Evolutionary conservation across 495 filamentous ascomycete genomes (phyloP).

Genomic region (Lentithecium fluviatile): DNA sequence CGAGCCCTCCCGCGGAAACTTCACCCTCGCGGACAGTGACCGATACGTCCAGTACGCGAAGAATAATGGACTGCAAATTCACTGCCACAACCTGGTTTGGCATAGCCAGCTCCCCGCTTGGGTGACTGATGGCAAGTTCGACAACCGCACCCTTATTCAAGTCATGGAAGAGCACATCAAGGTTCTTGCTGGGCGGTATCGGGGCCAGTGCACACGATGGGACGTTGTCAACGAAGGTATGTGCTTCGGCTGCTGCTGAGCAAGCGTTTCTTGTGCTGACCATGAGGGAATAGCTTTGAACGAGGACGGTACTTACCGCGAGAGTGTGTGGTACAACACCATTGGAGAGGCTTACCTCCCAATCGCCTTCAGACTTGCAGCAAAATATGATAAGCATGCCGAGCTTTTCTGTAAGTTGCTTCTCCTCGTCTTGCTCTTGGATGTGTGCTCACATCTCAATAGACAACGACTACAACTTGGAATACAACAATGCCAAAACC

Average conservation of each 20-base stretch:
- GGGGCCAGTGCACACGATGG: neutral
- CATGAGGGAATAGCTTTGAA: conserved; percentile 44
- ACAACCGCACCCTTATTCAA: neutral
- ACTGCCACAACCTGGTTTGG: conserved; percentile 4
- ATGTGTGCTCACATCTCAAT: too few relatives aligned
- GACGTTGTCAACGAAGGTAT: conserved; percentile 67
- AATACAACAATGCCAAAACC: conserved; percentile 55
- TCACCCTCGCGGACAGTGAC: neutral
- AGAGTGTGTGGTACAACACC: conserved; percentile 56
- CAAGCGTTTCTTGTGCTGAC: too few relatives aligned
- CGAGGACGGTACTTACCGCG: conserved; percentile 58
- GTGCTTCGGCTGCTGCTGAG: conserved; percentile 59
- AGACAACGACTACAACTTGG: conserved; percentile 63
- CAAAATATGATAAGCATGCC: conserved; percentile 54
- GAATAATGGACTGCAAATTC: neutral
- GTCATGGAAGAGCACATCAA: conserved; percentile 7
- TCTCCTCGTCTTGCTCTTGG: too few relatives aligned
- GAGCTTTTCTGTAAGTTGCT: conserved; percentile 52
- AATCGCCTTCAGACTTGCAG: conserved; percentile 61
- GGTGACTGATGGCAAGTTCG: conserved; percentile 2
- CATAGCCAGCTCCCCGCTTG: conserved; percentile 4
- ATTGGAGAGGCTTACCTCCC: conserved; percentile 56
- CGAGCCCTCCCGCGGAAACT: neutral
- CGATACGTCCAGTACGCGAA: neutral
- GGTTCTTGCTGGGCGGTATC: neutral